These are phyloP conservation scores for Penicillium bialowiezense DNA, from an alignment of 495 filamentous ascomycete genomes.

Conservation along the genomic window DNA sequence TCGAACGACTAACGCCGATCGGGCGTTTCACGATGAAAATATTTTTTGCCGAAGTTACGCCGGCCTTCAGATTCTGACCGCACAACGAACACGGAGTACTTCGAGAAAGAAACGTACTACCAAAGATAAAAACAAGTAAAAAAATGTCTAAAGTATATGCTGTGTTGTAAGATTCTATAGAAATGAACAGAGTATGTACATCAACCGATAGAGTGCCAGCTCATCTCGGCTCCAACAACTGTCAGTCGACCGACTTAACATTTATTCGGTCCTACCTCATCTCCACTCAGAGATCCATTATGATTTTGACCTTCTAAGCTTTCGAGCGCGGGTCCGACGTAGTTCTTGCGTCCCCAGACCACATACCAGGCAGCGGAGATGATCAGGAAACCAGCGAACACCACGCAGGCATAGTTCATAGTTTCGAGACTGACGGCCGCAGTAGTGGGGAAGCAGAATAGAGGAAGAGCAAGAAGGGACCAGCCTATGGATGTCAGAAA, in stretches of 20 bases:
- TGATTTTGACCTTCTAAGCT: not conserved
- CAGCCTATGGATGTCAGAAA: slow-evolving; percentile 38
- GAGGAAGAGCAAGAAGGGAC: slow-evolving; percentile 44
- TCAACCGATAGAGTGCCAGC: not conserved
- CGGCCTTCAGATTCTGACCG: no score
- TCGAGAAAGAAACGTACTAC: no score
- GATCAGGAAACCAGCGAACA: slow-evolving; percentile 53
- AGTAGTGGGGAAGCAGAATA: slow-evolving; percentile 43
- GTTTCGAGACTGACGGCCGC: slow-evolving; percentile 30
- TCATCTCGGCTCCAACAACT: no score
- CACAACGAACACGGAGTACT: no score
- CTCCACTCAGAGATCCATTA: not conserved
- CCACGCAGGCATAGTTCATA: slow-evolving; percentile 57
- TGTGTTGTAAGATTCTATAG: no score
- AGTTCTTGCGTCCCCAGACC: slow-evolving; percentile 44
- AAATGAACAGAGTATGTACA: no score
- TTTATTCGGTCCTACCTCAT: not conserved
- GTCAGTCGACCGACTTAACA: not conserved
- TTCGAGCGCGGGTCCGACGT: not conserved
- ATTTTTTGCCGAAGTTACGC: no score
- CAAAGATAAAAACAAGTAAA: no score
- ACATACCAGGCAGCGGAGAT: slow-evolving; percentile 59
- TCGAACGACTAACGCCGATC: no score
- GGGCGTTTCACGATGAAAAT: no score
- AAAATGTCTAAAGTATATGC: not conserved